Evolutionary conservation across 345 rosid genomes (phyloP), one percentile per base, ranked within the genome.

Genomic region (Populus euphratica): DNA sequence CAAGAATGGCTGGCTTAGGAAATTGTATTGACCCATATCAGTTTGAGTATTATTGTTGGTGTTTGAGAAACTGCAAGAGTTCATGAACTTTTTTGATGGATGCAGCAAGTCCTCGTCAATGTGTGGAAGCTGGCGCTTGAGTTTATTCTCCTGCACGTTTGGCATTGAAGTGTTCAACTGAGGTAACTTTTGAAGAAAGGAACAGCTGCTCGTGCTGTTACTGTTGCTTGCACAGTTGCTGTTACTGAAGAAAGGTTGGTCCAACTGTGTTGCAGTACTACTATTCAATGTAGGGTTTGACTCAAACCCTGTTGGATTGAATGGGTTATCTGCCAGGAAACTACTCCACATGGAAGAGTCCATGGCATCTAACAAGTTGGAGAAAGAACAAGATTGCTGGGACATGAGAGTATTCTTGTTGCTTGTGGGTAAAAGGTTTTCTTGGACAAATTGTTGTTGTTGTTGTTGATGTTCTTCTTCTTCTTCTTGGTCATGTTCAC

Each of bases 371-470:
- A 96, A 25, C 65, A 93, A 77, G 87, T 90, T 92, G 23, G 98
- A 88, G 86, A 93, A 89, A 11, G 97, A 93, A 25, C 86, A 83
- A 10, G 94, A 91, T 70, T 88, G 91, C 64, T 91, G 98, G 2
- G 97, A 86, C 77, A 80, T 73, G 14, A 93, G 86, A 23, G 85
- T 72, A 20, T 2, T 78, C 68, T 67, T 82, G 76, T 44, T 79
- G 74, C 17, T 83, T 62, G 75, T 76, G 78, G 86, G 88, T 21
- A 84, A 64, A 49, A 82, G 70, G 44, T 86, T 76, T 54, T 85
- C 87, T 35, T 78, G 78, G 20, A 84, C 25, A 75, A 78, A 79
- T 23, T 12, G 2, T 41, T 41, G 43, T 39, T 41, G 43, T 39
- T 39, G 11, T 41, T 80, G 43, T 39, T 39, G 11, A 9, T 80